Base-by-base conservation (phyloP, 2,329 filamentous ascomycete species). In the Penicillium sp. region DNA sequence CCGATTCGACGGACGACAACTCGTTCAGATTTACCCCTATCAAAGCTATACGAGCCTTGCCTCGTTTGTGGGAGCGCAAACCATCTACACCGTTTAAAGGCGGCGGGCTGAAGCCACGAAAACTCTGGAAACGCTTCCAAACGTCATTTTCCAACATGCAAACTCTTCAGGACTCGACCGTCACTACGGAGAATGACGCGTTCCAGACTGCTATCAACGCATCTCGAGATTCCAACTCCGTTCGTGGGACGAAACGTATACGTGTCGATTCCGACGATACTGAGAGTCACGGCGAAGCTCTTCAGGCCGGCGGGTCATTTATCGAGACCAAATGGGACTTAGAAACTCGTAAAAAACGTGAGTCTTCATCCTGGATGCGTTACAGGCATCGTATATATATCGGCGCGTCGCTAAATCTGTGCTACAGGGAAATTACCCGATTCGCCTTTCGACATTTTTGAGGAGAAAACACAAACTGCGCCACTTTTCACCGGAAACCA, bases 121-220 rank as follows among this genome's bases (percentile, higher is more conserved):
- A 77, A 52, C 67, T 79, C 51, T 79, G 77, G 77, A 79, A 78
- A 60, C 71, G 77, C 44, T 71, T 78, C 54, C 67, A 67, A 24
- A 63, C 67, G 6, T 71, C 70, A 3, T 74, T 74, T 51, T 65
- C 69, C 54, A 65, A 61, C 51, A 71, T 72, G 67, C 68, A 65
- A 51, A 53, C 60, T 21, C 63, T 70, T 52, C 66, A 68, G 47
- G 62, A 61, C 48, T 55, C 65, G 48, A 61, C 56, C 16, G 58
- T 48, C 40, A 47, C 24, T 13, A 45, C 55, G 24, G 63, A 60
- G 49, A 57, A 65, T 11, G 62, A 67, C 7, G 62, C 65, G 9
- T 58, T 72, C 11, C 44, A 62, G 29, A 62, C 67, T 3, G 73
- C 72, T 26, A 75, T 77, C 47, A 75, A 71, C 49, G 36, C 56